A percentile compares a stretch with the other conserved stretches of the same genome.
phyloP scores from a whole-genome alignment of 371 early-diverging fungal genomes.

The Coemansia sp. region DNA sequence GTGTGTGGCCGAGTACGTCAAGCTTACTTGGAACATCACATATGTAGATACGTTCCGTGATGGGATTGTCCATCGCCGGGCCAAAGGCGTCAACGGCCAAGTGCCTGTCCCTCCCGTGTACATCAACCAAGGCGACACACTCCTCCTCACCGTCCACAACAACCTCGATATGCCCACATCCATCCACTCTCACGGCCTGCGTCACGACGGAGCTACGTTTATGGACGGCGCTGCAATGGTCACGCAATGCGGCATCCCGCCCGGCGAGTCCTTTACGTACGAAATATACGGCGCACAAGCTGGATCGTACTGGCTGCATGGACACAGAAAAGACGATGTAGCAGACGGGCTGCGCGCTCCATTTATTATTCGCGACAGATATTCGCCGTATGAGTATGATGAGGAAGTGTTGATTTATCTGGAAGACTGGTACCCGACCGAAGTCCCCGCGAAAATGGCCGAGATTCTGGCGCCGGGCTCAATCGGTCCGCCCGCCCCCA shows the following conservation, averaged over 20 bases:
- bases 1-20: slow-evolving; percentile 33
- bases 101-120: slow-evolving; percentile 60
- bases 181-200: slow-evolving; percentile 68
- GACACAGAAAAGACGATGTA: slow-evolving; percentile 22
- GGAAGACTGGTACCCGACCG: slow-evolving; percentile 25
- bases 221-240: slow-evolving; percentile 63
- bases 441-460: slow-evolving; percentile 8
- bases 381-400: slow-evolving; percentile 23
- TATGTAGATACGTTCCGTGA: slow-evolving; percentile 64
- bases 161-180: slow-evolving; percentile 59
- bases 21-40: slow-evolving; percentile 66
- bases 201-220: slow-evolving; percentile 59
- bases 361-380: slow-evolving; percentile 21
- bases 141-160: slow-evolving; percentile 62
- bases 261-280: slow-evolving; percentile 62
- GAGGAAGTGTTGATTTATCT: slow-evolving; percentile 24
- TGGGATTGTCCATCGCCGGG: slow-evolving; percentile 57
- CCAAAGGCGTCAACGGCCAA: slow-evolving; percentile 66
- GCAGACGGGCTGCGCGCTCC: slow-evolving; percentile 33
- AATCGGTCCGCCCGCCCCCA: background rate
- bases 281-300: slow-evolving; percentile 15
- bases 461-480: background rate
- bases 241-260: slow-evolving; percentile 57
- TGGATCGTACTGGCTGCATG: slow-evolving; percentile 40
- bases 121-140: slow-evolving; percentile 52